A percentile compares a stretch with the other conserved stretches of the same genome.
These are phyloP conservation scores for Ambispora gerdemannii DNA, from an alignment of 192 early-diverging fungal genomes.

Conservation along the genomic window DNA sequence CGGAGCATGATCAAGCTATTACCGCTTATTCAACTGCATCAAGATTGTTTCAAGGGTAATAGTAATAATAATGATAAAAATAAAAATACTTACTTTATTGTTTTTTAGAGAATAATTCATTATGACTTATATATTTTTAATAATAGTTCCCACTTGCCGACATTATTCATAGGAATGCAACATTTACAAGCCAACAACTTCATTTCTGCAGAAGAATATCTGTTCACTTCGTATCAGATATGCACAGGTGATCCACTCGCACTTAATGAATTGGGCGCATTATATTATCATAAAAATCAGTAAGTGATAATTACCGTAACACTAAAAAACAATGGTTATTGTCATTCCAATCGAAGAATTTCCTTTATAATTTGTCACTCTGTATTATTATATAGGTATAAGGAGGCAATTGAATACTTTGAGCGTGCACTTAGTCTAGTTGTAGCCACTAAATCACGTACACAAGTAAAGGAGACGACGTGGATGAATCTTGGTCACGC, in stretches of 20 bases:
- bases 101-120: background rate
- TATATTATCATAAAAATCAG: slow-evolving; percentile 50
- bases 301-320: too few relatives aligned
- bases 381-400: slow-evolving; percentile 52
- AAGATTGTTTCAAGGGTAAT: slow-evolving; percentile 66
- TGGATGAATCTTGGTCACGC: slow-evolving; percentile 70
- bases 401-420: slow-evolving; percentile 52
- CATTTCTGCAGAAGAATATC: slow-evolving; percentile 58
- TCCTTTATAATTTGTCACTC: too few relatives aligned
- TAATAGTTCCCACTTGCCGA: slow-evolving; percentile 63
- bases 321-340: too few relatives aligned
- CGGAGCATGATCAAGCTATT: slow-evolving; percentile 74
- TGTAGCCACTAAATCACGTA: slow-evolving; percentile 42
- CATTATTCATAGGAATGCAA: slow-evolving; percentile 77
- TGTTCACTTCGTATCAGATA: slow-evolving; percentile 47
- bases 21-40: slow-evolving; percentile 64
- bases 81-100: background rate
- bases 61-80: slow-evolving; percentile 1
- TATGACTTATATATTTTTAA: slow-evolving; percentile 7
- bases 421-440: slow-evolving; percentile 51
- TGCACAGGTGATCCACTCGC: slow-evolving; percentile 65
- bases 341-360: too few relatives aligned
- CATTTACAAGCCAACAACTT: slow-evolving; percentile 59
- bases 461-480: slow-evolving; percentile 56
- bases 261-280: slow-evolving; percentile 69